Percentiles rank a stretch among this genome's conserved stretches.
Conservation (phyloP, 1,284 basidiomycete species). For the Cryptococcus sp. region DNA sequence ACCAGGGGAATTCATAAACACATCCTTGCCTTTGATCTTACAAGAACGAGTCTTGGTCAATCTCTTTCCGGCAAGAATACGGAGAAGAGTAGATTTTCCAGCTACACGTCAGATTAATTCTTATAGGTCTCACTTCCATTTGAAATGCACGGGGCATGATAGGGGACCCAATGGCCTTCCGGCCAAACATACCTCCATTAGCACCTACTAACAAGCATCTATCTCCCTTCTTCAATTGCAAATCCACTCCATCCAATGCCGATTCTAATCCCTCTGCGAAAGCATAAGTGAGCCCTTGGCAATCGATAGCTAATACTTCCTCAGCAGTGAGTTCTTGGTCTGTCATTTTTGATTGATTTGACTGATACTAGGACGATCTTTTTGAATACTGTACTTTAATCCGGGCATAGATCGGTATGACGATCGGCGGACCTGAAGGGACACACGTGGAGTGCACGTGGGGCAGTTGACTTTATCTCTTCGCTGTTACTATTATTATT, state of each 20-base stretch:
- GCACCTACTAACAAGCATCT: slow-evolving; percentile 81
- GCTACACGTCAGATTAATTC: slow-evolving; percentile 52
- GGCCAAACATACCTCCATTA: slow-evolving; percentile 67
- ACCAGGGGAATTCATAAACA: slow-evolving; percentile 61
- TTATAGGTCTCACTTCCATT: background rate
- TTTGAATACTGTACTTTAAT: too few relatives aligned
- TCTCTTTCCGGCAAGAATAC: slow-evolving; percentile 89
- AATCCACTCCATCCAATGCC: slow-evolving; percentile 61
- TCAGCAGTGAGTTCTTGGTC: background rate
- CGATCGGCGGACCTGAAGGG: too few relatives aligned
- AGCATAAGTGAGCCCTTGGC: slow-evolving; percentile 60
- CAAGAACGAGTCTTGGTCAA: slow-evolving; percentile 67
- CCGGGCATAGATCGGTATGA: too few relatives aligned
- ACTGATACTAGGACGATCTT: too few relatives aligned
- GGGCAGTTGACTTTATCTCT: too few relatives aligned
- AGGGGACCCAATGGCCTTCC: background rate
- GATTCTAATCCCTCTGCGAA: slow-evolving; percentile 51
- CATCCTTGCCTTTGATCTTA: slow-evolving; percentile 71
- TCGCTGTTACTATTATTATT: too few relatives aligned
- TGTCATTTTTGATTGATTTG: too few relatives aligned
- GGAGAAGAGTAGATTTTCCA: slow-evolving; percentile 91
- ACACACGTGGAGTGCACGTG: too few relatives aligned
- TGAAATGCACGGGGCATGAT: background rate
- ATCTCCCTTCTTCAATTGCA: slow-evolving; percentile 66
- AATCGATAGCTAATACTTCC: slow-evolving; percentile 51